Base-by-base conservation (phyloP, 2,329 filamentous ascomycete genomes). In the Lasiodiplodia sp. region DNA sequence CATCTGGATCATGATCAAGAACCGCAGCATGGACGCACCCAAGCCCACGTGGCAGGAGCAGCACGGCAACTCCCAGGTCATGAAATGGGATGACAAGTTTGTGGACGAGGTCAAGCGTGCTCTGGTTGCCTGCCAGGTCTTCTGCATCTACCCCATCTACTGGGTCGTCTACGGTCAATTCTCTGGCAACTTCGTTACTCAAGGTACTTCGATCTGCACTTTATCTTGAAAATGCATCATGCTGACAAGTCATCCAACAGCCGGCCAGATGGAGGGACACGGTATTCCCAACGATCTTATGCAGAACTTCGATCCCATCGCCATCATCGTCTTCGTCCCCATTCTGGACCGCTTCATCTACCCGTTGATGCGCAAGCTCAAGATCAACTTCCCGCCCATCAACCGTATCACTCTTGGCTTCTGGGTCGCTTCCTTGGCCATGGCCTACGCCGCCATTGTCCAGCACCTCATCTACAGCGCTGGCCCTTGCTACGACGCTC, bases 91-190 rank as follows among this genome's bases (percentile, higher is more conserved):
- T 69, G 90, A 92, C 74, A 86, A 88, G 75, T 93, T 92, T 72
- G 84, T 93, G 66, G 90, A 92, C 2, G 91, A 93, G 75, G 83
- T 93, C 66, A 91, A 91, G 83, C 88, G 90, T 72, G 86, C 86
- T 2, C 79, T 89, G 5, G 76, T 83, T 77, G 91, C 90, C 40
- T 93, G 90, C 84, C 87, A 90, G 74, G 90, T 92, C 68, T 92
- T 92, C 71, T 71, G 72, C 58, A 83, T 82, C 71, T 83, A 82
- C 69, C 82, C 82, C 2, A 76, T 84, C 69, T 83, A 82, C 77
- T 83, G 82, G 82, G 79, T 83, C 7, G 79, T 81, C 14, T 83
- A 79, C 67, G 74, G 75, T 12, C 76, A 80, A 47, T 79, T 80
- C 76, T 79, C 78, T 40, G 79, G 79, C 71, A 84, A 84, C 76